phyloP scores from a whole-genome alignment of 2,329 filamentous ascomycete genomes.

The Xylariaceae sp. region DNA sequence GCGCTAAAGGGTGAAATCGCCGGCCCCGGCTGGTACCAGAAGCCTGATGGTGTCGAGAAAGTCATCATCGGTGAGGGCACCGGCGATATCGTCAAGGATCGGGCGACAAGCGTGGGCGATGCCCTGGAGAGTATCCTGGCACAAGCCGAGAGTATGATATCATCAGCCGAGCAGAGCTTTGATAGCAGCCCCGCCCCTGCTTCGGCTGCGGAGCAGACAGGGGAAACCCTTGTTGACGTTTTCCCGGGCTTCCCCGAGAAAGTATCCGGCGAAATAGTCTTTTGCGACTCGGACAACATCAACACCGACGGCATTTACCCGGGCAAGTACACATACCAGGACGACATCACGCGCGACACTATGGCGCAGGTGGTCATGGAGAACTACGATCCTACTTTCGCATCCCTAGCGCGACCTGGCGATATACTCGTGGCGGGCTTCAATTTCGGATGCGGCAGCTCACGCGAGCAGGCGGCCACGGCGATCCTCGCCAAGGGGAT shows the following conservation, averaged over 20 bases:
- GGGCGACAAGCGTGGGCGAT: background rate
- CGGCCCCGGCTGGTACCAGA: slow-evolving; percentile 73
- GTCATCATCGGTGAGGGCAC: slow-evolving; percentile 48
- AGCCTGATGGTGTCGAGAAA: slow-evolving; percentile 61
- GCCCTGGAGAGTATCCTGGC: background rate
- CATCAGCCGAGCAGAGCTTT: background rate
- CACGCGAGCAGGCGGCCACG: slow-evolving; percentile 60
- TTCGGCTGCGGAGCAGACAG: slow-evolving; percentile 1
- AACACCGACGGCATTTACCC: slow-evolving; percentile 93
- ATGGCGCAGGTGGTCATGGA: slow-evolving; percentile 92
- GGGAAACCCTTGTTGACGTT: slow-evolving; percentile 63
- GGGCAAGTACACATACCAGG: slow-evolving; percentile 88
- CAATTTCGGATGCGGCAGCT: slow-evolving; percentile 75
- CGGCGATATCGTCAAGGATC: slow-evolving; percentile 3
- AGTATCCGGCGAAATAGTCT: slow-evolving; percentile 70
- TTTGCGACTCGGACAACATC: slow-evolving; percentile 63
- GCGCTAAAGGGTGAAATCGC: slow-evolving; percentile 67
- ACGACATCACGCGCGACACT: slow-evolving; percentile 65
- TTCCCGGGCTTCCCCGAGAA: slow-evolving; percentile 82
- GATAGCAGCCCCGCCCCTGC: background rate
- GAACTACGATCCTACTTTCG: slow-evolving; percentile 78
- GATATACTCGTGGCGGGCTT: slow-evolving; percentile 83
- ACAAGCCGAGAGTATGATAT: background rate
- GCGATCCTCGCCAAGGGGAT: slow-evolving; percentile 77
- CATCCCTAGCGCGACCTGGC: slow-evolving; percentile 53